Evolutionary conservation across 2,329 filamentous ascomycete species (phyloP), one percentile per base, ranked within the genome.

Genomic region (Neopestalotiopsis clavispora): DNA sequence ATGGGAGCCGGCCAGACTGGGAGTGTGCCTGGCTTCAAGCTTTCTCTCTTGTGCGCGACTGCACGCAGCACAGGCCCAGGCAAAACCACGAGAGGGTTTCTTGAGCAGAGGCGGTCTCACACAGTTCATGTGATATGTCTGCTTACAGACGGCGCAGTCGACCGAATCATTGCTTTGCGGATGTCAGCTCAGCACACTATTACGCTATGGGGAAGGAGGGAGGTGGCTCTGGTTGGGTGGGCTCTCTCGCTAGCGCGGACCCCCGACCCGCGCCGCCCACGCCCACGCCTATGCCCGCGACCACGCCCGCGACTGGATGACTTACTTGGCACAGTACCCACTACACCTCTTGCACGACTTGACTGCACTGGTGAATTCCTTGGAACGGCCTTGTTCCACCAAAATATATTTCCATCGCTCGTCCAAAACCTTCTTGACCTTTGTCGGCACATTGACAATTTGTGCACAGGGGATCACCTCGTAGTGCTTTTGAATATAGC

Each of bases 91-190:
- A 61, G 95, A 97, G 23, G 96, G 96, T 81, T 99, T 99, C 81
- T 98, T 99, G 66, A 94, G 87, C 71, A 99, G 82, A 49, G 95
- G 94, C 56, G 96, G 96, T 70, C 92, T 92, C 68, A 99, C 96
- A 80, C 96, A 99, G 76, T 95, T 94, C 95, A 99, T 98, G 84
- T 99, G 96, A 82, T 98, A 99, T 14, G 95, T 98, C 79, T 94
- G 91, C 78, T 91, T 89, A 81, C 96, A 99, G 67, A 98, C 94
- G 59, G 95, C 96, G 80, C 96, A 99, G 80, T 98, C 95, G 30
- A 98, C 96, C 52, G 96, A 98, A 82, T 98, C 94, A 79, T 93
- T 92, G 76, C 94, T 97, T 77, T 68, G 71, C 30, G 68, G 69
- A 20, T n/a, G 65, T 67, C 65, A 67, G 65, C 40, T 20, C n/a